phyloP scores from a whole-genome alignment of 1,139 yeast species.

The Williopsis jadinii region DNA sequence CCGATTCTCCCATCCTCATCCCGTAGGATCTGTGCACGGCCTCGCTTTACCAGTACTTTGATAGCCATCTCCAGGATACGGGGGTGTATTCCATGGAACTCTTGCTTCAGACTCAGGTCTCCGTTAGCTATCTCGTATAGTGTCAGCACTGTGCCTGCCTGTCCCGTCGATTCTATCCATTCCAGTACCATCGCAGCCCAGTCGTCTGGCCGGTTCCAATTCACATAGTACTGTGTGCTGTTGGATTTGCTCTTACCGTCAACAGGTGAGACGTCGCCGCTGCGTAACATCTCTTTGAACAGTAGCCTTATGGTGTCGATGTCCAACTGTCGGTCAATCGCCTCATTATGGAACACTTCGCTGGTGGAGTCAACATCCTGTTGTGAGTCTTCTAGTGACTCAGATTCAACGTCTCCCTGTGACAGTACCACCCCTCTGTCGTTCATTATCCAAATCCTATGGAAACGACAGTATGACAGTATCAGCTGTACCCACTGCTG shows the following conservation, averaged over 20 bases:
- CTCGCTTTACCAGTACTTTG: constrained; percentile 54
- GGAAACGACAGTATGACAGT: constrained; percentile 51
- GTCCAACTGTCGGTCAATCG: constrained; percentile 36
- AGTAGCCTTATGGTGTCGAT: constrained; percentile 50
- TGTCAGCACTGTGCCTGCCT: constrained; percentile 70
- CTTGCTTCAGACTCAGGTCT: constrained; percentile 50
- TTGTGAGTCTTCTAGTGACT: constrained; percentile 15
- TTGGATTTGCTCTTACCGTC: constrained; percentile 16
- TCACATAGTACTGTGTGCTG: constrained; percentile 31
- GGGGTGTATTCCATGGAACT: constrained; percentile 58
- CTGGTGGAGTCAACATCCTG: constrained; percentile 5
- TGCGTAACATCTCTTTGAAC: constrained; percentile 48
- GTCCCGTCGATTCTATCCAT: constrained; percentile 73
- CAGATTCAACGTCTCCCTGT: constrained; percentile 23
- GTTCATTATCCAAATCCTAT: constrained; percentile 45
- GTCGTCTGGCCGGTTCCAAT: constrained; percentile 67
- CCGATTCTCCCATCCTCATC: constrained; percentile 51
- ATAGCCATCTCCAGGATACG: constrained; percentile 48
- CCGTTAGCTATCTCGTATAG: constrained; percentile 69
- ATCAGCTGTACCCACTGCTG: constrained; percentile 51
- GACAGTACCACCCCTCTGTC: constrained; percentile 28
- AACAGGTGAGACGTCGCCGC: constrained; percentile 27
- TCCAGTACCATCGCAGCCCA: constrained; percentile 63
- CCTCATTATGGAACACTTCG: constrained; percentile 21
- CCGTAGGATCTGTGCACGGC: constrained; percentile 58